A percentile compares a stretch with the other conserved stretches of the same genome.
Conservation (phyloP, 495 filamentous ascomycete genomes). For the Aspergillus kassunensis region DNA sequence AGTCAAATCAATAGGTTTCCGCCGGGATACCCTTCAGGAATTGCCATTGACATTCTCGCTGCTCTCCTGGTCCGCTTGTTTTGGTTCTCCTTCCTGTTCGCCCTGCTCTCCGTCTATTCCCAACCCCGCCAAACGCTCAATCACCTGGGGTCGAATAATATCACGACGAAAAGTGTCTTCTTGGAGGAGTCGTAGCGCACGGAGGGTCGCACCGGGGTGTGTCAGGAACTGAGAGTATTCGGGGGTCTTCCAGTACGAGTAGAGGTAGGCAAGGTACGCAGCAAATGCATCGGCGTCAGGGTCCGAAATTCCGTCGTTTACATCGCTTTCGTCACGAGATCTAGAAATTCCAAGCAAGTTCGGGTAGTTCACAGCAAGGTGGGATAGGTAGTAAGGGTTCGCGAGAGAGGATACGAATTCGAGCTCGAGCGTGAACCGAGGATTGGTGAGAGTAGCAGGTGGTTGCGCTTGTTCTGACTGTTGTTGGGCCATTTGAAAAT, state of each 20-base stretch:
- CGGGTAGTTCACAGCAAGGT: conserved; percentile 64
- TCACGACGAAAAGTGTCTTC: conserved; percentile 78
- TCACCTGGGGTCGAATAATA: conserved; percentile 70
- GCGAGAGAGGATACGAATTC: conserved; percentile 85
- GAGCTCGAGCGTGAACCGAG: conserved; percentile 39
- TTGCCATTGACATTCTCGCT: conserved; percentile 14
- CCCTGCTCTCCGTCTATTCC: conserved; percentile 37
- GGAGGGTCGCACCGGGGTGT: conserved; percentile 80
- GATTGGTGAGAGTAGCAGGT: conserved; percentile 39
- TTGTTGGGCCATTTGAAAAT: conserved; percentile 16
- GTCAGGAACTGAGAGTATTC: conserved; percentile 77
- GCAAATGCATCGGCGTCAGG: conserved; percentile 63
- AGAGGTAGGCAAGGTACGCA: conserved; percentile 76
- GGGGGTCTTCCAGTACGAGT: conserved; percentile 76
- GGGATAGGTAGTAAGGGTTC: conserved; percentile 79
- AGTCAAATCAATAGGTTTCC: too few species aligned
- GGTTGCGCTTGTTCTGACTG: conserved; percentile 21
- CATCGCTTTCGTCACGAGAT: conserved; percentile 31
- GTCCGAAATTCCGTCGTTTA: conserved; percentile 43
- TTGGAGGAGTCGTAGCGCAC: conserved; percentile 76
- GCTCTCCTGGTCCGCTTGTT: conserved; percentile 18
- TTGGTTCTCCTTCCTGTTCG: conserved; percentile 28
- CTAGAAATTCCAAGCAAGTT: conserved; percentile 42
- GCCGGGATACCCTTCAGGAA: too few species aligned
- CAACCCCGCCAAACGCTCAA: conserved; percentile 57